phyloP scores from a whole-genome alignment of 768 basidiomycete species.

The Leucocoprinus birnbaumii region DNA sequence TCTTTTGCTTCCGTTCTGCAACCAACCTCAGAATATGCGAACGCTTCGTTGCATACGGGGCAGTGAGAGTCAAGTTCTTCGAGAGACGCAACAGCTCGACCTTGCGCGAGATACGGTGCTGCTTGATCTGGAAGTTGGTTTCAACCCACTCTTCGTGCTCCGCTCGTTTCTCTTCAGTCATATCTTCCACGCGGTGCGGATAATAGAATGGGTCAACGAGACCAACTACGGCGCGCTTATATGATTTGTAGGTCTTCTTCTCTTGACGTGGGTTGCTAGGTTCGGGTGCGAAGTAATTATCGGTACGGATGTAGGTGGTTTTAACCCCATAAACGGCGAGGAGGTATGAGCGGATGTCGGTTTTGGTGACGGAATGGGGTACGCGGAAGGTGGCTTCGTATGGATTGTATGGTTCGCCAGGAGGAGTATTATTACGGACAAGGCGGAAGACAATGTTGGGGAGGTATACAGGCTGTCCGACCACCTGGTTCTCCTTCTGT shows the following conservation, averaged over 20 bases:
- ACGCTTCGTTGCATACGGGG: conserved; percentile 39
- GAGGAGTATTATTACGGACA: conserved; percentile 77
- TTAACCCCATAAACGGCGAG: conserved; percentile 81
- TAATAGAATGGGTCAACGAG: conserved; percentile 94
- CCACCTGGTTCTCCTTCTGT: conserved; percentile 44
- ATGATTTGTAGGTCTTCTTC: conserved; percentile 50
- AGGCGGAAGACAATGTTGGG: conserved; percentile 84
- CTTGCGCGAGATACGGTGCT: conserved; percentile 31
- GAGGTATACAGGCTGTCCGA: conserved; percentile 84
- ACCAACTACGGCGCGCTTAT: conserved; percentile 92
- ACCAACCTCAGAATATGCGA: conserved; percentile 43
- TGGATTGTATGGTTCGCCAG: conserved; percentile 84
- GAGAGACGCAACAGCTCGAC: conserved; percentile 36
- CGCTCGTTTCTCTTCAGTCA: conserved; percentile 53
- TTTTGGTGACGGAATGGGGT: conserved; percentile 87
- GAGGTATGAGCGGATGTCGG: conserved; percentile 86
- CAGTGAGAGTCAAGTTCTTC: conserved; percentile 34
- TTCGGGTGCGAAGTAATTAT: conserved; percentile 73
- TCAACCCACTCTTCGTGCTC: conserved; percentile 63
- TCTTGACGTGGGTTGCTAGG: conserved; percentile 23
- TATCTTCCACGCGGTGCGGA: conserved; percentile 77
- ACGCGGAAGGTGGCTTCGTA: conserved; percentile 94
- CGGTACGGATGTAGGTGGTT: conserved; percentile 94
- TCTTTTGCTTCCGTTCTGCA: conserved; percentile 36
- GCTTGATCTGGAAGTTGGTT: conserved; percentile 50